phyloP scores from a whole-genome alignment of 306 rosid species.

The Prunus mira region DNA sequence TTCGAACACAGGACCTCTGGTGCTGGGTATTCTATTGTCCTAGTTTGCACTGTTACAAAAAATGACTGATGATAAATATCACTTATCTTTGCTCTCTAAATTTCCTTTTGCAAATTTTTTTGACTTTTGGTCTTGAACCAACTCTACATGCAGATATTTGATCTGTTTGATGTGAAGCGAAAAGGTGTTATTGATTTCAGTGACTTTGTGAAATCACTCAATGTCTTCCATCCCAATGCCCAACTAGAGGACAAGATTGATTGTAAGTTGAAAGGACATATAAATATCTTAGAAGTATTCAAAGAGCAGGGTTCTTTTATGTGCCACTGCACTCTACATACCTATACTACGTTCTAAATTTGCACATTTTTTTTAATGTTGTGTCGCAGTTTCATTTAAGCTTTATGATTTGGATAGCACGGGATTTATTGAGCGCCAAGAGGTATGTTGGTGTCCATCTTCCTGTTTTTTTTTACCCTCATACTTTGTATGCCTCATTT shows the following conservation, averaged over 20 bases:
- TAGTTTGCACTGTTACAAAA: too few species aligned
- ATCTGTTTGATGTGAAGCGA: slow-evolving; percentile 74
- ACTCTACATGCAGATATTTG: slow-evolving; percentile 63
- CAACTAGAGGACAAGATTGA: slow-evolving; percentile 71
- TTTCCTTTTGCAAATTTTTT: not conserved
- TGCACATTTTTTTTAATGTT: not conserved
- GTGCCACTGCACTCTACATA: not conserved
- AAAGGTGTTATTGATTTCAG: slow-evolving; percentile 81
- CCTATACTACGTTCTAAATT: not conserved
- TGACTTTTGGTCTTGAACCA: slow-evolving; percentile 26
- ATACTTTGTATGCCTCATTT: not conserved
- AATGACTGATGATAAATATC: too few species aligned
- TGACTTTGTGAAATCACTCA: slow-evolving; percentile 89
- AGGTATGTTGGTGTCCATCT: slow-evolving; percentile 41
- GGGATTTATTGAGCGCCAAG: slow-evolving; percentile 80
- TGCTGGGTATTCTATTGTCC: too few species aligned
- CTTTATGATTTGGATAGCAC: slow-evolving; percentile 73
- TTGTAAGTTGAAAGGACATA: slow-evolving; percentile 47
- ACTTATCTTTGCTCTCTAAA: too few species aligned
- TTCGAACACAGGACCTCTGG: too few species aligned
- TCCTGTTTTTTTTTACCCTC: not conserved
- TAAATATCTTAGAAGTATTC: not conserved
- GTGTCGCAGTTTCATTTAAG: slow-evolving; percentile 72
- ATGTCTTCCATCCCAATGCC: slow-evolving; percentile 81
- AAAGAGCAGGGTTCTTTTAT: not conserved